Conservation (phyloP, 345 rosid genomes). For the Lagerstroemia speciosa region DNA sequence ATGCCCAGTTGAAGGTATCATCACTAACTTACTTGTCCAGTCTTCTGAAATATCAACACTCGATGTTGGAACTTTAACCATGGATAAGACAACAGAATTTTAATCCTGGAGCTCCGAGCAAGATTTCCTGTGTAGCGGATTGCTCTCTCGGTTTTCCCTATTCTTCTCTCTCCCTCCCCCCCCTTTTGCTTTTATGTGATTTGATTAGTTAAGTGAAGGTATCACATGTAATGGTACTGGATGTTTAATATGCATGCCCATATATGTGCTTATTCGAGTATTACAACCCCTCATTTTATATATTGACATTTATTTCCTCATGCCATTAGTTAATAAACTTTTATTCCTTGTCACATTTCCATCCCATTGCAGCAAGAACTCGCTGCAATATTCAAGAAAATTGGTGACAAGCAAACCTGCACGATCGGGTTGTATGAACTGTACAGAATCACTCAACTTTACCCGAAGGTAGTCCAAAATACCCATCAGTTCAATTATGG, state of each 20-base stretch:
- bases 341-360: background rate
- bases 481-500: background rate
- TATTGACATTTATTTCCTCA: background rate
- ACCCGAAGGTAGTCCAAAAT: slow-evolving; percentile 56
- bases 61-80: background rate
- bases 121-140: background rate
- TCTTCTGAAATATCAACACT: background rate
- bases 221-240: background rate
- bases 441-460: slow-evolving; percentile 86
- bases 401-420: slow-evolving; percentile 96
- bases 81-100: background rate
- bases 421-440: slow-evolving; percentile 89
- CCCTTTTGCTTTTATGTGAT: too few relatives aligned
- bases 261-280: background rate
- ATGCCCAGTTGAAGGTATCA: slow-evolving; percentile 81
- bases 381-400: slow-evolving; percentile 97
- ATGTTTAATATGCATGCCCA: background rate
- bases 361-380: slow-evolving; percentile 71
- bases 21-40: background rate
- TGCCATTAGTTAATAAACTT: background rate
- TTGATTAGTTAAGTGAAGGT: too few relatives aligned
- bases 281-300: background rate
- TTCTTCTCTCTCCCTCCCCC: too few relatives aligned
- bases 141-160: background rate
- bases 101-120: background rate